phyloP scores from a whole-genome alignment of 2,329 filamentous ascomycete genomes.

The Neocucurbitaria cava region DNA sequence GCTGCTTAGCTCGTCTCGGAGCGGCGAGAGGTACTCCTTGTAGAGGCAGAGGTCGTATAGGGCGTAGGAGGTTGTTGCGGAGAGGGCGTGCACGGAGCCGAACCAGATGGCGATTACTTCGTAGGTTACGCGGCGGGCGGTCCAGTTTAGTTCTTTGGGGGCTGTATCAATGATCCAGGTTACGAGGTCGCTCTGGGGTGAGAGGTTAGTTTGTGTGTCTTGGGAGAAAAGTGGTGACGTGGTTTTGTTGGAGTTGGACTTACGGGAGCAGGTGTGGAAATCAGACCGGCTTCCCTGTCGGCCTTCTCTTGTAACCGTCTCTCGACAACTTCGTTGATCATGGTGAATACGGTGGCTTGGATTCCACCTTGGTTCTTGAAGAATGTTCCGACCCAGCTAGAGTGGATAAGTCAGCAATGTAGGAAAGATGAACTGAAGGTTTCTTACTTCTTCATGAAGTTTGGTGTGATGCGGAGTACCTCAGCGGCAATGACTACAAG shows the following conservation, averaged over 20 bases:
- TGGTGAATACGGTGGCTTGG: neutral
- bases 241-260: neutral
- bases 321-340: slow-evolving; percentile 1
- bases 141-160: slow-evolving; percentile 10
- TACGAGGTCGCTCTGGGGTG: slow-evolving; percentile 7
- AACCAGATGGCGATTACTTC: slow-evolving; percentile 22
- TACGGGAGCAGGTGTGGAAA: neutral
- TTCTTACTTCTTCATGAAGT: neutral
- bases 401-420: neutral
- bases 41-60: slow-evolving; percentile 19
- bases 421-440: too few species aligned
- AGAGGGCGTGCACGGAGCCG: slow-evolving; percentile 30
- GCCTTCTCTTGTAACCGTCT: neutral
- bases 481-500: slow-evolving; percentile 1
- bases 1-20: slow-evolving; percentile 14
- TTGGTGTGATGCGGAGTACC: neutral
- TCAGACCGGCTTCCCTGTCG: neutral
- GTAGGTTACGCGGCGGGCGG: slow-evolving; percentile 4
- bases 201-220: neutral
- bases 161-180: slow-evolving; percentile 19
- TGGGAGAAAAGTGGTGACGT: neutral
- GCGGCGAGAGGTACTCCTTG: slow-evolving; percentile 16
- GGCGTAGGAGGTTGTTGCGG: slow-evolving; percentile 15
- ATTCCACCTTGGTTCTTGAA: neutral
- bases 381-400: neutral